A percentile compares a stretch with the other conserved stretches of the same genome.
These are phyloP conservation scores for Pyrenochaeta sp. DNA, from an alignment of 2,329 filamentous ascomycete genomes.

Conservation along the genomic window DNA sequence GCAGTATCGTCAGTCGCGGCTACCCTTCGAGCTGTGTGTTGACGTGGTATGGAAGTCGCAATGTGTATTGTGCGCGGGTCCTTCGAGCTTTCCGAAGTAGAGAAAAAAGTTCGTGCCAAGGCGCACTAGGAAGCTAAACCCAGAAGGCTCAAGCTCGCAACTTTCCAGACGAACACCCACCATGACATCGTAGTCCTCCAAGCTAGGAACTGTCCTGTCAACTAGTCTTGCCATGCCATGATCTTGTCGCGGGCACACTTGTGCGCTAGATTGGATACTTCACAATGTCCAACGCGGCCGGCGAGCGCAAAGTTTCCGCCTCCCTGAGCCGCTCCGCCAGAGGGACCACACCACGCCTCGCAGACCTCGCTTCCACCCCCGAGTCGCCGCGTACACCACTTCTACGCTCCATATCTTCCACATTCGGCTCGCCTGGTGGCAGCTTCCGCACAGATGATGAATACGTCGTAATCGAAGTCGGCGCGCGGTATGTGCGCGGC, in stretches of 20 bases:
- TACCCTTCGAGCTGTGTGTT: slow-evolving; percentile 12
- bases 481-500: slow-evolving; percentile 77
- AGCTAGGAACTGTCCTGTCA: neutral
- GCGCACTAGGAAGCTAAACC: neutral
- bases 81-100: slow-evolving; percentile 9
- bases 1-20: slow-evolving; percentile 13
- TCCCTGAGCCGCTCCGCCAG: slow-evolving; percentile 40
- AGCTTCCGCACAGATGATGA: slow-evolving; percentile 74
- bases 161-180: no score
- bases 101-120: slow-evolving; percentile 25
- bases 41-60: slow-evolving; percentile 27
- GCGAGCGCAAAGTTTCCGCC: slow-evolving; percentile 45
- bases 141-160: neutral
- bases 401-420: slow-evolving; percentile 67
- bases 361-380: slow-evolving; percentile 48
- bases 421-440: slow-evolving; percentile 65
- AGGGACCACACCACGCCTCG: slow-evolving; percentile 43
- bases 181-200: neutral
- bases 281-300: slow-evolving; percentile 23
- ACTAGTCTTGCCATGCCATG: slow-evolving; percentile 8
- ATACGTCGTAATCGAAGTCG: slow-evolving; percentile 84
- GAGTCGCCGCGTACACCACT: slow-evolving; percentile 53
- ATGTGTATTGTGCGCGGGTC: slow-evolving; percentile 23
- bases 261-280: neutral
- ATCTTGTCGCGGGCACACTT: neutral